Base-by-base conservation (phyloP, 352 stramenopile species). In the Phytopythium vexans region DNA sequence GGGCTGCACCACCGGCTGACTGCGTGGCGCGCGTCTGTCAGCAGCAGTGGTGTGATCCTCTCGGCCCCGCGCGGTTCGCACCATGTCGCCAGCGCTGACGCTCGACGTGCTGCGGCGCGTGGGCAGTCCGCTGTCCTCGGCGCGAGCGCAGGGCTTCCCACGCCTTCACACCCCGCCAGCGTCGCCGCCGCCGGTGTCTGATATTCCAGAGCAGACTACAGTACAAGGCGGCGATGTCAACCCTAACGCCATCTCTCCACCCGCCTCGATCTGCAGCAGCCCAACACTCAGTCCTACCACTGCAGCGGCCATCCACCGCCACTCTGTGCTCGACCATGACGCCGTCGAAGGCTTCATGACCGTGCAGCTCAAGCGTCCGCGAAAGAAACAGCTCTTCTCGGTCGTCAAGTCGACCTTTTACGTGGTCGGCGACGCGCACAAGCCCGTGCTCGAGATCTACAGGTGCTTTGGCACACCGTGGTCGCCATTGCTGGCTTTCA, bases 321-420 rank as follows among this genome's bases (percentile, higher is more conserved):
- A 55, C 34, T 66, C 74, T 8, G 68, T 73, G 12, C 58, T 80
- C 2, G 74, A 77, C 16, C 56, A 62, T 11, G 74, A 86, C 33
- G 52, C 44, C 0, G 61, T 86, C 38, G 72, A 85, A 42, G 73
- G 77, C 0, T 59, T 71, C 53, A 88, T 91, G 75, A 59, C 71
- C 0, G 68, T 92, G 44, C 77, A 89, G 50, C 45, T 51, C 33
- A 51, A 51, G 45, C 45, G 45, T 4, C 21, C 39, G 31, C 55
- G 72, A 38, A 89, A 89, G 64, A 88, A 88, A 32, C 73, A 81
- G 42, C 66, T 82, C 33, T 82, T 86, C 45, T 58, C 67, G 41
- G 53, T 74, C 59, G 53, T 56, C 40, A 71, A 83, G 27, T 65
- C 72, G 8, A 61, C 69, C 16, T 57, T 66, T 42, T 89, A 66